Evolutionary conservation across 148 eudicot genomes (phyloP), one percentile per base, ranked within the genome.

Genomic region (Talinum fruticosum): DNA sequence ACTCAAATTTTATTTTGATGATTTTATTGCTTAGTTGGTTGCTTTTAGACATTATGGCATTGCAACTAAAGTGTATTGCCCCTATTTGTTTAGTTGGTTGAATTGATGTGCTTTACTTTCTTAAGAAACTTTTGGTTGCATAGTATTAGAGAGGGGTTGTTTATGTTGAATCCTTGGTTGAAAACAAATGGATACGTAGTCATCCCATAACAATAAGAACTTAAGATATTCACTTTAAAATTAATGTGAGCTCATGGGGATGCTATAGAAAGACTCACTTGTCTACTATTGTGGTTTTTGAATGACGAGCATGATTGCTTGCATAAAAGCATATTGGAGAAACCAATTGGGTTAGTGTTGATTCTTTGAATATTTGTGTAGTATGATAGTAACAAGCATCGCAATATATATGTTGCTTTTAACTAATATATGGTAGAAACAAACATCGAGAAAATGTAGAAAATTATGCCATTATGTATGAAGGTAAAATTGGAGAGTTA

Each of bases 331-430:
- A 68, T 36, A 35, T 6, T 34, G 44, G 45, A 23, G 24, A 35
- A 35, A 37, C 5, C 44, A 68, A 68, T 34, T 19, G 5, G 13
- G 45, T 34, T 13, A 8, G 65, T 59, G n/a, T n/a, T n/a, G n/a
- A n/a, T n/a, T n/a, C n/a, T 26, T n/a, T 59, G 47, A n/a, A 6
- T n/a, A n/a, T n/a, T 26, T 8, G 44, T 18, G 12, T 34, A 68
- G 32, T 74, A 32, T 75, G 67, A 26, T 28, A 64, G 30, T 75
- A 64, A 26, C 57, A 38, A 26, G 28, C 37, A 38, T 65, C 57
- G 38, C 12, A 32, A 41, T 65, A n/a, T 0, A 41, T 64, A 2
- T 41, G 71, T 66, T 62, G 69, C 32, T 62, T 34, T 0, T 16
- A 33, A 6, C 26, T 35, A 21, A 34, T 74, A 0, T 0, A 2